Percentiles rank a stretch among this genome's conserved stretches.
Conservation (phyloP, 164 flowering plant genomes). For the Warburgia ugandensis region DNA sequence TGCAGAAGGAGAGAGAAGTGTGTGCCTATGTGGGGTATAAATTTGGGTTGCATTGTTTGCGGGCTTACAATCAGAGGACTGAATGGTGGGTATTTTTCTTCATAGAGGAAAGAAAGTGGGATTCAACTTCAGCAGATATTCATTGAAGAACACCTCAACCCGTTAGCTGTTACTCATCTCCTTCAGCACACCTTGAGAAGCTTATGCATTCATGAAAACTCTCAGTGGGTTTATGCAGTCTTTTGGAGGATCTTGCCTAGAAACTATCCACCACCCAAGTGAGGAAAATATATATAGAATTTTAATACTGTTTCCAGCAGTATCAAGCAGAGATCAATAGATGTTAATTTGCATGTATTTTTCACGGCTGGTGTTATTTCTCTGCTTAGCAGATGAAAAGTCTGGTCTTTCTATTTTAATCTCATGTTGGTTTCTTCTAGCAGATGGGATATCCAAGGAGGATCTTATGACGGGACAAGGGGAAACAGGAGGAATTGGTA, state of each 20-base stretch:
- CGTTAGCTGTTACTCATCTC: slow-evolving; percentile 83
- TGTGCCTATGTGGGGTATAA: too few relatives aligned
- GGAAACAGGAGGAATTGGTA: slow-evolving; percentile 98
- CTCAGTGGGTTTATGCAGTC: slow-evolving; percentile 97
- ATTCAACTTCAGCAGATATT: slow-evolving; percentile 1
- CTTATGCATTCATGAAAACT: slow-evolving; percentile 69
- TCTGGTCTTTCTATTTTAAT: neutral
- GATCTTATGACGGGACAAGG: slow-evolving; percentile 82
- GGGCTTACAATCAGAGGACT: too few relatives aligned
- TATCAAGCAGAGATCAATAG: too few relatives aligned
- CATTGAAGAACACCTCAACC: slow-evolving; percentile 77
- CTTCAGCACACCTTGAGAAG: slow-evolving; percentile 94
- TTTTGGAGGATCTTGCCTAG: slow-evolving; percentile 98
- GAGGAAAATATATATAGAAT: slow-evolving; percentile 12
- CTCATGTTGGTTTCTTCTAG: neutral
- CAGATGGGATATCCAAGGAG: slow-evolving; percentile 94
- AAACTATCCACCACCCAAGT: slow-evolving; percentile 98
- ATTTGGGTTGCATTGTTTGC: too few relatives aligned
- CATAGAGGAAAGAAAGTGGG: too few relatives aligned
- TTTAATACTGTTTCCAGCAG: neutral
- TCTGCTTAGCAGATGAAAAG: neutral
- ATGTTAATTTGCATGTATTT: too few relatives aligned
- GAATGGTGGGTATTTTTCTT: too few relatives aligned
- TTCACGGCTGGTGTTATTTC: too few relatives aligned
- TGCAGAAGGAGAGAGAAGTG: too few relatives aligned